Evolutionary conservation across 1,284 basidiomycete species (phyloP).

Genomic region (Sporisorium graminicola): DNA sequence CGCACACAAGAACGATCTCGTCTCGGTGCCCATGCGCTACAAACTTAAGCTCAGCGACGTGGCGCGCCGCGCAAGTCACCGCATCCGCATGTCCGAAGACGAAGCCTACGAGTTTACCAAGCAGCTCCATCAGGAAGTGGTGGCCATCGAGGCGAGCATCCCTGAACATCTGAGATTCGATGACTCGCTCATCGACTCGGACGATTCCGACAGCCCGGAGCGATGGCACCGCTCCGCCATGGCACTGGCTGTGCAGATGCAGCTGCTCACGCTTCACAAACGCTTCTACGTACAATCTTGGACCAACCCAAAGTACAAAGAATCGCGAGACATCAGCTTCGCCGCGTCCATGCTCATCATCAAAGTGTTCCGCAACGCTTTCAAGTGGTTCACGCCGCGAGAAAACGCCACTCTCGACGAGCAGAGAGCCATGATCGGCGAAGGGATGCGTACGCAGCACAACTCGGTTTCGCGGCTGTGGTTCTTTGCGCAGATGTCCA

Average conservation of each 20-base stretch:
- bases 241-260: slow-evolving; percentile 37
- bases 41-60: slow-evolving; percentile 50
- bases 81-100: slow-evolving; percentile 48
- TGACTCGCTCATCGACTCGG: slow-evolving; percentile 47
- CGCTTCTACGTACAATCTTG: slow-evolving; percentile 65
- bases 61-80: slow-evolving; percentile 47
- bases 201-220: slow-evolving; percentile 28
- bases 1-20: slow-evolving; percentile 38
- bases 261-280: slow-evolving; percentile 53
- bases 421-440: slow-evolving; percentile 40
- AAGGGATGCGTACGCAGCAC: slow-evolving; percentile 47
- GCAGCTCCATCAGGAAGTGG: slow-evolving; percentile 56
- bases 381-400: slow-evolving; percentile 58
- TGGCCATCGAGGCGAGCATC: slow-evolving; percentile 41
- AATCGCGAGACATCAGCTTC: slow-evolving; percentile 62
- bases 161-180: slow-evolving; percentile 48
- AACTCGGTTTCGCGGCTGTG: slow-evolving; percentile 52
- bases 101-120: slow-evolving; percentile 56
- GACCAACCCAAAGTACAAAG: slow-evolving; percentile 53
- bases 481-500: slow-evolving; percentile 60
- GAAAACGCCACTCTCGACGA: slow-evolving; percentile 41
- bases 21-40: slow-evolving; percentile 37
- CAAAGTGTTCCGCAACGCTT: slow-evolving; percentile 58
- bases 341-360: slow-evolving; percentile 52
- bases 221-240: slow-evolving; percentile 39